phyloP scores from a whole-genome alignment of 2,329 filamentous ascomycete genomes.

The Sarocladium kiliense region DNA sequence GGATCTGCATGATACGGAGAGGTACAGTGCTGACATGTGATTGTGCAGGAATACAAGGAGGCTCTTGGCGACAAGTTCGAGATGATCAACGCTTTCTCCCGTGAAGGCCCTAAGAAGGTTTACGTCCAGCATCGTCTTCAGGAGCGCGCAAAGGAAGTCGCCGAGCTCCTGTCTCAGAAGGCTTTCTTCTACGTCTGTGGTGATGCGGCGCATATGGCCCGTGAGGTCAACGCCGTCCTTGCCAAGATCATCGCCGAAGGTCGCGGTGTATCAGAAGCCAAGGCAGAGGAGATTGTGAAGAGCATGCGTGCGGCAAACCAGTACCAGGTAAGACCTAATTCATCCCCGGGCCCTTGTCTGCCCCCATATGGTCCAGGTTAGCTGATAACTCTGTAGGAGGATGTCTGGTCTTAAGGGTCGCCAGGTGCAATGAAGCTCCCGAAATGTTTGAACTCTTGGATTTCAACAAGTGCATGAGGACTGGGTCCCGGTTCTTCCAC shows the following conservation, averaged over 20 bases:
- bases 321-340: conserved; percentile 70
- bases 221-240: conserved; percentile 85
- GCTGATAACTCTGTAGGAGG: conserved; percentile 45
- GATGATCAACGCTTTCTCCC: conserved; percentile 91
- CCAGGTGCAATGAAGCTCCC: neutral
- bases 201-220: conserved; percentile 95
- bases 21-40: conserved; percentile 12
- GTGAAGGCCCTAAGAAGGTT: conserved; percentile 80
- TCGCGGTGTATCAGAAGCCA: conserved; percentile 73
- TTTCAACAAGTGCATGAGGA: conserved; percentile 1
- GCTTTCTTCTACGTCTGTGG: conserved; percentile 98
- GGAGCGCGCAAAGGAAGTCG: conserved; percentile 77
- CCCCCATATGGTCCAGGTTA: neutral
- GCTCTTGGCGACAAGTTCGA: conserved; percentile 84
- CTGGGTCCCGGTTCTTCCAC: neutral
- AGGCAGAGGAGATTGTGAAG: conserved; percentile 96
- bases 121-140: conserved; percentile 93
- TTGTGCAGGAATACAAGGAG: conserved; percentile 72
- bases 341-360: neutral
- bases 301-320: conserved; percentile 91
- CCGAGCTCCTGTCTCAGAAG: conserved; percentile 77
- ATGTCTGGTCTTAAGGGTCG: conserved; percentile 60
- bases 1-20: too few relatives aligned
- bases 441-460: neutral
- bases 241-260: conserved; percentile 82